Base-by-base conservation (phyloP, 805 yeast genomes). In the Saccharomycopsis javanensis region DNA sequence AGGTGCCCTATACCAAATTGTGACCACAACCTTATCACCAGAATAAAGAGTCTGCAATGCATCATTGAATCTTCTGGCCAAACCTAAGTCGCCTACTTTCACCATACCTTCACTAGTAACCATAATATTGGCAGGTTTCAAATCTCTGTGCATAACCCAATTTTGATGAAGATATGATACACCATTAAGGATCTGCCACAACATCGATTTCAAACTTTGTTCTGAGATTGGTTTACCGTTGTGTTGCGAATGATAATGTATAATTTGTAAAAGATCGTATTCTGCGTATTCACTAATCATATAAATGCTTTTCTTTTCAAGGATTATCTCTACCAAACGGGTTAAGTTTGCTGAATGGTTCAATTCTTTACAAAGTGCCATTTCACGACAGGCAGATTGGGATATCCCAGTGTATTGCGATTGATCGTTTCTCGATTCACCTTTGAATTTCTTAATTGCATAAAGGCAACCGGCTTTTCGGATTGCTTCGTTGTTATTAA, bases 51-150 rank as follows among this genome's bases (percentile, higher is more conserved):
- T 82, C 66, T 91, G 97, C 45, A 91, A 69, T 33, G 95, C 92
- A 65, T 89, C 87, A 62, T 85, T 85, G 71, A 90, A 91, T 64
- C 86, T 81, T 59, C 98, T 76, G 0, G 97, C 97, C 35, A 91
- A 74, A 1, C 98, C 98, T 63, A 91, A 76, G 72, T 92, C 99
- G 23, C 98, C 99, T 60, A 92, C 91, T 69, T 94, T 94, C 18
- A 92, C 94, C n/a, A 83, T 81, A 0, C 99, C 99, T 58, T 79
- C 81, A 7, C 83, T 78, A 0, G 96, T 82, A 0, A 92, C 96
- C 98, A 92, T 94, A 62, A 94, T 92, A 71, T 92, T 92, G 1
- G 99, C 99, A 0, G 99, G 99, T 66, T 94, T 94, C 62, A 94
- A 76, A 71, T 94, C 99, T 61, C 99, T 77, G 70, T 94, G 99